phyloP scores from a whole-genome alignment of 2,329 filamentous ascomycete species.

The Colletotrichum musae region DNA sequence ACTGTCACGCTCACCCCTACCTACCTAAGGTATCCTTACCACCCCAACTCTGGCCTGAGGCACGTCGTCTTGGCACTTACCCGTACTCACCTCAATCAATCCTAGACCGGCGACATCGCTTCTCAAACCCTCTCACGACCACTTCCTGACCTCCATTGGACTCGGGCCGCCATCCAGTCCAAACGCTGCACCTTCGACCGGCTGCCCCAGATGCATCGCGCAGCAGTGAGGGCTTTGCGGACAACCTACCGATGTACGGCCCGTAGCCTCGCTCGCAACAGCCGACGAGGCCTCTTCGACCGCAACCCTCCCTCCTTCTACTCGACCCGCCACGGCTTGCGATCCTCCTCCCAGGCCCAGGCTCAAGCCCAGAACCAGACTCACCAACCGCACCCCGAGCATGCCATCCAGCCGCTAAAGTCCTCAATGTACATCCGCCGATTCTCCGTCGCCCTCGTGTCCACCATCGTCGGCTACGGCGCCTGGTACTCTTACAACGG shows the following conservation, averaged over 20 bases:
- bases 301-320: slow-evolving; percentile 40
- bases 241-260: slow-evolving; percentile 76
- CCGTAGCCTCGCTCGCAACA: slow-evolving; percentile 70
- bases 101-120: slow-evolving; percentile 16
- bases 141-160: slow-evolving; percentile 33
- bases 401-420: slow-evolving; percentile 65
- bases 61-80: slow-evolving; percentile 32
- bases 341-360: slow-evolving; percentile 40
- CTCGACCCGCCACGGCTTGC: slow-evolving; percentile 42
- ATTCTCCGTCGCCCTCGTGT: slow-evolving; percentile 76
- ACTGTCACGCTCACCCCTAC: slow-evolving; percentile 9
- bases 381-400: slow-evolving; percentile 46
- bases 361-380: slow-evolving; percentile 23
- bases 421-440: slow-evolving; percentile 84
- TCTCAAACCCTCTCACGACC: slow-evolving; percentile 35
- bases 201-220: slow-evolving; percentile 78
- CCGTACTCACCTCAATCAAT: slow-evolving; percentile 11
- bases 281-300: slow-evolving; percentile 58
- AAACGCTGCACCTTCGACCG: slow-evolving; percentile 24
- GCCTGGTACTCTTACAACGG: slow-evolving; percentile 81
- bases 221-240: slow-evolving; percentile 77
- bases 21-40: not conserved
- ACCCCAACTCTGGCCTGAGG: slow-evolving; percentile 27
- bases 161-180: slow-evolving; percentile 40
- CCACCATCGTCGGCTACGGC: slow-evolving; percentile 81